Base-by-base conservation (phyloP, 768 basidiomycete species). In the Leucosporidium creatinivorum region DNA sequence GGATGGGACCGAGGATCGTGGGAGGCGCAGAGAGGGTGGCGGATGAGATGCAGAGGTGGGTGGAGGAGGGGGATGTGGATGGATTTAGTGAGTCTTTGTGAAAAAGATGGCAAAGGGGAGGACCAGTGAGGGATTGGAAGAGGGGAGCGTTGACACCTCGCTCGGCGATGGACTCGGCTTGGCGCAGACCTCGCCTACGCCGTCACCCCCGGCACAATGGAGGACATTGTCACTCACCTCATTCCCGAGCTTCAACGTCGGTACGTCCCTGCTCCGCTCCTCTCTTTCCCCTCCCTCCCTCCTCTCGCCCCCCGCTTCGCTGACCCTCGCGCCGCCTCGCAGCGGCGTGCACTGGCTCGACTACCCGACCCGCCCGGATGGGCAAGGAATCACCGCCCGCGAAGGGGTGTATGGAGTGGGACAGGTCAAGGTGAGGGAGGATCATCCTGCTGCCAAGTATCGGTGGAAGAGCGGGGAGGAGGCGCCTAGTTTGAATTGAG, bases 181-280 rank as follows among this genome's bases (percentile, higher is more conserved):
- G 6, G 33, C 5, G 7, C 58, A 58, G 58, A 66, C 50, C 36
- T 66, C 49, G 25, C 25, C 33, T 48, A 58, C 57, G 48, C 31
- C 25, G 31, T 28, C n/a, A 25, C 28, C 3, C 57, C 48, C 9
- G 48, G 58, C 4, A 51, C 58, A 3, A 51, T 66, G 36, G 58
- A 60, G 58, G 65, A 66, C 36, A 44, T 66, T 17, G 58, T 66
- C 33, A 50, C 60, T 4, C 36, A 50, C 30, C 56, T 66, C 33
- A 58, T 66, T 17, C 65, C 65, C 6, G 65, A 66, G 58, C 58
- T 66, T 6, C 65, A 66, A 50, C 21, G 31, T 15, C 63, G 56
- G 52, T 54, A 13, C 15, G 52, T 54, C 13, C n/a, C 26, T n/a
- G 13, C 15, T 7, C 15, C 25, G 4, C 7, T 7, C 13, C 25